Conservation (phyloP, 306 rosid species). For the Morella rubra region DNA sequence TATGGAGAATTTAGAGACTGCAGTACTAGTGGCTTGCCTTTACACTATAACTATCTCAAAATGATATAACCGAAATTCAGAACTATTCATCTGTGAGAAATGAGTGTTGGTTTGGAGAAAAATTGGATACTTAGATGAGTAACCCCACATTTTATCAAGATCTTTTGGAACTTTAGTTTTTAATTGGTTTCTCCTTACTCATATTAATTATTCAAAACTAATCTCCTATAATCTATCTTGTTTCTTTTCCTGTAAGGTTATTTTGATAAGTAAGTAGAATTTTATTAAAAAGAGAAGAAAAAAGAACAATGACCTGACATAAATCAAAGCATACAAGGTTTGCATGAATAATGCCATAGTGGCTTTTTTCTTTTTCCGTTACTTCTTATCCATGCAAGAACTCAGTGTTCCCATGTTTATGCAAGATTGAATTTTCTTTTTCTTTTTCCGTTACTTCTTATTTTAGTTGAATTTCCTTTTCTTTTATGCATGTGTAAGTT, state of each 20-base stretch:
- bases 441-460: not conserved
- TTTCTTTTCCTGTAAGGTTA: not conserved
- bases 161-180: slow-evolving; percentile 5
- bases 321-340: no score
- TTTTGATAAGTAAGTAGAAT: no score
- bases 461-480: not conserved
- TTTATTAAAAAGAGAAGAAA: no score
- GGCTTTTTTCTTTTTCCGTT: not conserved
- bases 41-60: not conserved
- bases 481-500: not conserved
- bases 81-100: not conserved
- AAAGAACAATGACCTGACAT: no score
- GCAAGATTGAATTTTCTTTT: not conserved
- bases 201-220: no score
- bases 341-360: not conserved
- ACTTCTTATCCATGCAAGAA: not conserved
- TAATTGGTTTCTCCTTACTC: not conserved
- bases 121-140: not conserved
- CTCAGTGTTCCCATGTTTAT: slow-evolving; percentile 7
- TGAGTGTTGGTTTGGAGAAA: not conserved
- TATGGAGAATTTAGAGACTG: no score
- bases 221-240: not conserved
- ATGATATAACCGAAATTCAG: not conserved
- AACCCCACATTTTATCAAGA: not conserved
- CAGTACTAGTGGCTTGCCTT: not conserved